Evolutionary conservation across 1,284 basidiomycete species (phyloP).

Genomic region (Sparassis latifolia): DNA sequence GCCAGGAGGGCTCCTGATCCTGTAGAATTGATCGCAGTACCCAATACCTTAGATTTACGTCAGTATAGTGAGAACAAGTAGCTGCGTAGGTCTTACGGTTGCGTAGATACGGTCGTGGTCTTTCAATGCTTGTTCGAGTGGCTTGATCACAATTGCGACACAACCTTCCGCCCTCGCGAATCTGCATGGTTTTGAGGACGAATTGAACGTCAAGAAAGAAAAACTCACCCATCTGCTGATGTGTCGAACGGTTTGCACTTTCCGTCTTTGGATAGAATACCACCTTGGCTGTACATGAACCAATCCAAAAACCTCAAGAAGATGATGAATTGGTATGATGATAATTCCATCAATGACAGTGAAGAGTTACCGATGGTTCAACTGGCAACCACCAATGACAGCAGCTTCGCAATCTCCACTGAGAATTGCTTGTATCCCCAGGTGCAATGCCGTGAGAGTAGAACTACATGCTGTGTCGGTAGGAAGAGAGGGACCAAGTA

Average conservation of each 20-base stretch:
- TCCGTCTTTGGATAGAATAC: constrained; percentile 35
- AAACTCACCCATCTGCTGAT: constrained; percentile 34
- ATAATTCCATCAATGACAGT: too few relatives aligned
- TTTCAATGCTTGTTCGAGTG: constrained; percentile 16
- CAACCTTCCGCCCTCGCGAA: constrained; percentile 21
- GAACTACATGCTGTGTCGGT: constrained; percentile 47
- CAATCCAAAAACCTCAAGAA: constrained; percentile 11
- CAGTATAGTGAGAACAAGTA: not conserved
- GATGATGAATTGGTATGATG: too few relatives aligned
- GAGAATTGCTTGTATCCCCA: constrained; percentile 37
- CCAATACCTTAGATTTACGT: constrained; percentile 26
- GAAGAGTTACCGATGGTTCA: constrained; percentile 29
- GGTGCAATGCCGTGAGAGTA: constrained; percentile 36
- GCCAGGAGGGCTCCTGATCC: constrained; percentile 28
- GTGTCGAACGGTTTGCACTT: constrained; percentile 45
- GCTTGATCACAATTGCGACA: constrained; percentile 21
- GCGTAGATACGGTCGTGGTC: constrained; percentile 24
- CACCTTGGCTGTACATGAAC: constrained; percentile 24
- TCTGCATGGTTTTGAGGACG: constrained; percentile 4
- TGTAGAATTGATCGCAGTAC: constrained; percentile 32
- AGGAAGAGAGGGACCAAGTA: constrained; percentile 40
- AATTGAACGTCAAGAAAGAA: too few relatives aligned
- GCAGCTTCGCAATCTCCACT: constrained; percentile 42
- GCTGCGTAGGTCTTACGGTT: constrained; percentile 17
- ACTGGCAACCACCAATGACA: constrained; percentile 37